Evolutionary conservation across 2,329 filamentous ascomycete species (phyloP), one percentile per base, ranked within the genome.

Genomic region (Aspergillus proliferans): DNA sequence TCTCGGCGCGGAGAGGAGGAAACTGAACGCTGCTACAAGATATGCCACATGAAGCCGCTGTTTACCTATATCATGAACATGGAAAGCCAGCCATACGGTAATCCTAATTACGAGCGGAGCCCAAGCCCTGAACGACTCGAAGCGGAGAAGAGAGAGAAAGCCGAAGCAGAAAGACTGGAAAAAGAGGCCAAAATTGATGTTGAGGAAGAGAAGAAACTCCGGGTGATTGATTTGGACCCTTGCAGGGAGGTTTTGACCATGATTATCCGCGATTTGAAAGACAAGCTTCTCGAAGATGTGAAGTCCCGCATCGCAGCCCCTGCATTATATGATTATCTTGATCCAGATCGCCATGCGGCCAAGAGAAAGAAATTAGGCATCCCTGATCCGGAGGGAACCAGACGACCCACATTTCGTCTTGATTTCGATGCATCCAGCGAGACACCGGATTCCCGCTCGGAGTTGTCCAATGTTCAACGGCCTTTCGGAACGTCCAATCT

Each of bases 41-140:
- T 84, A 46, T 90, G 87, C 56, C 85, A 96, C 65, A 85, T 87
- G 65, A 85, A 86, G 40, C 81, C 87, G 5, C 82, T 98, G 54
- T 98, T 98, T 73, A 96, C 87, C 1, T 97, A 97, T 59, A 79
- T 81, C 52, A 92, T 98, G 87, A 81, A 83, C 41, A 95, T 98
- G 89, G 86, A 92, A 64, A 84, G 89, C 48, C 86, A 86, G 55
- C 77, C 80, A 53, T 83, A 83, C 60, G 83, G 83, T 38, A 83
- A 84, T 60, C 81, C 82, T 10, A 76, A 81, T 55, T 83, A 84
- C 58, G 76, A 81, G 57, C 66, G 71, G 55, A 76, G 71, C 52
- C 71, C 68, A 22, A 76, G 71, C 52, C 74, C 72, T 18, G 69
- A 70, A 50, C 65, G 69, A 49, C 57, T 72, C 26, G 66, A 65